Percentiles rank a stretch among this genome's conserved stretches.
Evolutionary conservation across 176 grass and related monocot genomes (phyloP).

Genomic region (Aegilops umbellulata): DNA sequence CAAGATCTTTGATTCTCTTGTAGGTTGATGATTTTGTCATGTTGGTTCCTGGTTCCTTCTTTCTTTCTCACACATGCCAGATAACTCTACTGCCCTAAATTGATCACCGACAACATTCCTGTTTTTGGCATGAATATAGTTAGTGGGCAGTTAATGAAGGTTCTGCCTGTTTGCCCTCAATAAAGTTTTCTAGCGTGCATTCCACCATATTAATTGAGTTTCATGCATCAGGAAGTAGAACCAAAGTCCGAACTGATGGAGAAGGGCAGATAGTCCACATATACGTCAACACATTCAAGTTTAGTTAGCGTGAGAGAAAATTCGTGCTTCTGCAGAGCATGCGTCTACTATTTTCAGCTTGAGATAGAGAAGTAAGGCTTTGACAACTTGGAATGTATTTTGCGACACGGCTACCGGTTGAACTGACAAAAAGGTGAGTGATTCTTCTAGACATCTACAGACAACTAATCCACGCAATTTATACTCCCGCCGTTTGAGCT

Average conservation of each 20-base stretch:
- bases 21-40: conserved; percentile 31
- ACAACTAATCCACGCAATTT: background rate
- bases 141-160: conserved; percentile 18
- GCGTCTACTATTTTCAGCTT: conserved; percentile 2
- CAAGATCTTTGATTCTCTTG: conserved; percentile 38
- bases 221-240: background rate
- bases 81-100: conserved; percentile 1
- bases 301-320: background rate
- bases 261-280: background rate
- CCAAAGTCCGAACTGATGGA: background rate
- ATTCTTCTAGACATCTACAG: conserved; percentile 17
- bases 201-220: background rate
- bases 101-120: conserved; percentile 23
- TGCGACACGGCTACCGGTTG: background rate
- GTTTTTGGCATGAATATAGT: conserved; percentile 31
- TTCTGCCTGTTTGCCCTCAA: conserved; percentile 30
- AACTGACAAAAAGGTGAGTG: conserved; percentile 15
- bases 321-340: conserved; percentile 5
- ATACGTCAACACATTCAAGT: background rate
- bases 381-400: conserved; percentile 6
- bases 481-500: background rate
- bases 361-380: background rate
- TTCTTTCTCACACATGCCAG: conserved; percentile 30
- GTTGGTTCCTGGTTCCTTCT: conserved; percentile 45
- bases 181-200: conserved; percentile 23